A percentile compares a stretch with the other conserved stretches of the same genome.
phyloP scores from a whole-genome alignment of 208 protist species.

The Leishmania tarentolae region DNA sequence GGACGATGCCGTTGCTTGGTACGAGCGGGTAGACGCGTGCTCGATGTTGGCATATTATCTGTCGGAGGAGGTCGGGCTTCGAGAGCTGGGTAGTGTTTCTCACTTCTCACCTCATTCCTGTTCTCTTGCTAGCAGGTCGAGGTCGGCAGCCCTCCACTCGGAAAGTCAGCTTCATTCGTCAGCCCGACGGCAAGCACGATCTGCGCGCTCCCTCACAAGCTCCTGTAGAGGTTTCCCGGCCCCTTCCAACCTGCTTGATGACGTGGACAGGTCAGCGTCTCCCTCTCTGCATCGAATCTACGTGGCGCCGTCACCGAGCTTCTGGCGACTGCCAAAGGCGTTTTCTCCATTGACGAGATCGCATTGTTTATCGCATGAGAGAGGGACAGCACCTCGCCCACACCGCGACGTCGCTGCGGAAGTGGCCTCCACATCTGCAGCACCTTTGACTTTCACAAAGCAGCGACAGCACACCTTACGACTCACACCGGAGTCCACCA shows the following conservation, averaged over 20 bases:
- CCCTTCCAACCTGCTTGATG: not conserved
- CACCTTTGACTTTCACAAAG: not conserved
- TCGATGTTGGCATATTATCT: conserved; percentile 15
- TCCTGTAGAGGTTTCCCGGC: not conserved
- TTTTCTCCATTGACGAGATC: not conserved
- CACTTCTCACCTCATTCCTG: not conserved
- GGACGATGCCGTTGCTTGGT: conserved; percentile 12
- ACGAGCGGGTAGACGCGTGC: not conserved
- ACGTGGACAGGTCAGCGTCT: too few species aligned
- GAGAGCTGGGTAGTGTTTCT: not conserved
- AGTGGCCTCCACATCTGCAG: not conserved
- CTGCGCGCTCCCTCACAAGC: not conserved
- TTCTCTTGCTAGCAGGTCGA: not conserved
- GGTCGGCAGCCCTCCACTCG: not conserved
- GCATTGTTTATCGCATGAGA: not conserved
- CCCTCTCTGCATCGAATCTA: conserved; percentile 14
- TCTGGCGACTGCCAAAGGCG: conserved; percentile 16
- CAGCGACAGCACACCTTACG: not conserved
- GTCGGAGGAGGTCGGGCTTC: conserved; percentile 5
- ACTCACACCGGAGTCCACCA: not conserved
- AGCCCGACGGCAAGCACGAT: not conserved
- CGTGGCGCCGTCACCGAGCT: conserved; percentile 14
- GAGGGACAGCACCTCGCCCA: not conserved
- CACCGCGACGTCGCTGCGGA: not conserved
- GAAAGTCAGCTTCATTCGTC: not conserved